Percentiles rank a stretch among this genome's conserved stretches.
Conservation (phyloP, 805 yeast species). For the Candida andamanensis region DNA sequence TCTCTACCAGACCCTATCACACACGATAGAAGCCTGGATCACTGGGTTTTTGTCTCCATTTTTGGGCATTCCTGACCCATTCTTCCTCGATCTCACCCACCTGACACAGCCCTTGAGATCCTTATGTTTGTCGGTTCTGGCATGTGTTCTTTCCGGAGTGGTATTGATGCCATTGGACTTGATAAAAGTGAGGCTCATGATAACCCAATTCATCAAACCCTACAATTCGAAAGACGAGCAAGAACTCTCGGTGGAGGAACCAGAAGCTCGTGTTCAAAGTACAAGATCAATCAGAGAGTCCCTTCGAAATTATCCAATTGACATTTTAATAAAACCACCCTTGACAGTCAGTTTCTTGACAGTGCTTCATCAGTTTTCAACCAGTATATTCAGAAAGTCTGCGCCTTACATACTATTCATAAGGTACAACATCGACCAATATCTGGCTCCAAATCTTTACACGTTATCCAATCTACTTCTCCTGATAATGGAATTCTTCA, state of each 20-base stretch:
- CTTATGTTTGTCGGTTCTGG: slow-evolving; percentile 61
- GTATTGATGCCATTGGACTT: slow-evolving; percentile 76
- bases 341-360: slow-evolving; percentile 39
- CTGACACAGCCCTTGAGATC: slow-evolving; percentile 71
- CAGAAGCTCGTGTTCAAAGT: background rate
- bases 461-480: slow-evolving; percentile 54
- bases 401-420: slow-evolving; percentile 62
- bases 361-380: slow-evolving; percentile 54
- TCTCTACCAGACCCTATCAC: slow-evolving; percentile 65
- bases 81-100: slow-evolving; percentile 74
- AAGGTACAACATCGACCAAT: slow-evolving; percentile 60
- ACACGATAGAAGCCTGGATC: slow-evolving; percentile 85
- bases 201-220: slow-evolving; percentile 52
- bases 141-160: slow-evolving; percentile 68
- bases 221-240: slow-evolving; percentile 1
- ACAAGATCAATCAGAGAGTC: slow-evolving; percentile 70
- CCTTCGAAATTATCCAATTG: slow-evolving; percentile 52
- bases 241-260: background rate
- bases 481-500: slow-evolving; percentile 63
- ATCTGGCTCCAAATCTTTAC: slow-evolving; percentile 56
- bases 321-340: slow-evolving; percentile 55
- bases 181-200: slow-evolving; percentile 70
- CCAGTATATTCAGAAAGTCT: slow-evolving; percentile 56
- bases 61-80: slow-evolving; percentile 81
- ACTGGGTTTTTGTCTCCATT: slow-evolving; percentile 83